These are phyloP conservation scores for Penicilliopsis zonata DNA, from an alignment of 495 filamentous ascomycete species.

Conservation along the genomic window DNA sequence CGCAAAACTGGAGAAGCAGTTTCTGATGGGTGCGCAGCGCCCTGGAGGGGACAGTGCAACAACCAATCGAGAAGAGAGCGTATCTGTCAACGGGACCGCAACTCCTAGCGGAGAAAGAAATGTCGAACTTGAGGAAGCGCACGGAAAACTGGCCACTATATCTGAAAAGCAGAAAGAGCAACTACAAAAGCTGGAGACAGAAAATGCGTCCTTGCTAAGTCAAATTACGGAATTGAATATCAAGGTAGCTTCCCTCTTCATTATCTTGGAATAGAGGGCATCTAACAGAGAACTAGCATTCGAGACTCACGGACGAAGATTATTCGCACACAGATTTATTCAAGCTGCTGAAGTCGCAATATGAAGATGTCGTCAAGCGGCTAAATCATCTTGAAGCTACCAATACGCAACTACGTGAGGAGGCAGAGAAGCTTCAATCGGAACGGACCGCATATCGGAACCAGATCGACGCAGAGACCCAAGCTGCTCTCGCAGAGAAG, in stretches of 20 bases:
- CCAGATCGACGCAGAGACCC: conserved; percentile 66
- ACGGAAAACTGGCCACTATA: conserved; percentile 60
- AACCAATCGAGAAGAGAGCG: conserved; percentile 40
- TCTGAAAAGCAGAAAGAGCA: conserved; percentile 80
- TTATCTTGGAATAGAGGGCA: not conserved
- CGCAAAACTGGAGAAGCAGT: conserved; percentile 86
- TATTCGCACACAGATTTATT: conserved; percentile 87
- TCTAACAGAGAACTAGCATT: conserved; percentile 28
- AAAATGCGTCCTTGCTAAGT: conserved; percentile 68
- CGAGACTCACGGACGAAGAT: conserved; percentile 79
- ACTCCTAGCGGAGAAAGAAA: conserved; percentile 35
- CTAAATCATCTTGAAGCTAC: conserved; percentile 86
- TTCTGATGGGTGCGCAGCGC: conserved; percentile 51
- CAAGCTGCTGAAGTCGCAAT: conserved; percentile 76
- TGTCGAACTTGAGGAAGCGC: conserved; percentile 52
- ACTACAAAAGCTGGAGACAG: conserved; percentile 59
- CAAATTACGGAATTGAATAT: conserved; percentile 61
- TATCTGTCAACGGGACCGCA: conserved; percentile 43
- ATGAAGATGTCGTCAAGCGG: conserved; percentile 83
- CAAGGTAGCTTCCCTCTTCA: conserved; percentile 33
- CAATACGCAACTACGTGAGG: conserved; percentile 73
- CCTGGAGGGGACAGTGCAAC: conserved; percentile 37
- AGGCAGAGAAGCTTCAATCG: conserved; percentile 69
- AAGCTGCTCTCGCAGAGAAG: conserved; percentile 54
- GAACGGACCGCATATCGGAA: conserved; percentile 74